Conservation (phyloP, 805 yeast species). For the Danielia oregonensis region DNA sequence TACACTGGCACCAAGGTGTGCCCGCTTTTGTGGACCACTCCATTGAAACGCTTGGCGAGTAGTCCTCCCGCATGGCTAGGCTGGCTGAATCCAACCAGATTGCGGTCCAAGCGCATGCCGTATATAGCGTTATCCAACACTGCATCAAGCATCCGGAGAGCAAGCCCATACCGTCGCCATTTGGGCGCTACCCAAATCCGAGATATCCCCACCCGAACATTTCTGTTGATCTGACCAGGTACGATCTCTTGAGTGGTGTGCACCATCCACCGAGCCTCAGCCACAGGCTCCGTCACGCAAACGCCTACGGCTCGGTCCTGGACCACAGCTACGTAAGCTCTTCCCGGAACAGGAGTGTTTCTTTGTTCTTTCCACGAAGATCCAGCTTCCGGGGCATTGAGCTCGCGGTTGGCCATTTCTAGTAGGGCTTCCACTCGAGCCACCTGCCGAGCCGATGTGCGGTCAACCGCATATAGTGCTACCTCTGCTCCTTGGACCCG, state of each 20-base stretch:
- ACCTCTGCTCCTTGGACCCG: conserved; percentile 10
- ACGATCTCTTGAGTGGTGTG: conserved; percentile 48
- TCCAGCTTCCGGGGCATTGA: conserved; percentile 50
- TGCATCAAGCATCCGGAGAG: conserved; percentile 38
- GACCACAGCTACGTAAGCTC: conserved; percentile 47
- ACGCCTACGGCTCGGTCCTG: conserved; percentile 51
- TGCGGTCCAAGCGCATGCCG: conserved; percentile 42
- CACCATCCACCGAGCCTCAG: conserved; percentile 57
- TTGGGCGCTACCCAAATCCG: conserved; percentile 42
- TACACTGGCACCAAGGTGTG: conserved; percentile 49
- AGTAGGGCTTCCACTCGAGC: conserved; percentile 33
- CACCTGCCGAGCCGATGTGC: conserved; percentile 19
- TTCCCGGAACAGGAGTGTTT: conserved; percentile 8
- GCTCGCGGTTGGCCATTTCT: conserved; percentile 52
- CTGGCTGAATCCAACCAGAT: conserved; percentile 65
- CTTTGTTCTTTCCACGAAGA: conserved; percentile 24
- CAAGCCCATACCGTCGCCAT: conserved; percentile 52
- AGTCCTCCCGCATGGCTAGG: conserved; percentile 64
- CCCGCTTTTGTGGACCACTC: conserved; percentile 52
- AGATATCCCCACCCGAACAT: conserved; percentile 35
- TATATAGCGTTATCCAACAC: conserved; percentile 45
- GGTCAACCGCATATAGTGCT: conserved; percentile 20
- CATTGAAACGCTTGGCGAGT: conserved; percentile 54
- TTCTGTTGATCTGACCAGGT: conserved; percentile 38
- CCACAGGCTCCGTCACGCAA: conserved; percentile 47